These are phyloP conservation scores for Trypanosoma lewisi DNA, from an alignment of 208 protist species.

Conservation along the genomic window DNA sequence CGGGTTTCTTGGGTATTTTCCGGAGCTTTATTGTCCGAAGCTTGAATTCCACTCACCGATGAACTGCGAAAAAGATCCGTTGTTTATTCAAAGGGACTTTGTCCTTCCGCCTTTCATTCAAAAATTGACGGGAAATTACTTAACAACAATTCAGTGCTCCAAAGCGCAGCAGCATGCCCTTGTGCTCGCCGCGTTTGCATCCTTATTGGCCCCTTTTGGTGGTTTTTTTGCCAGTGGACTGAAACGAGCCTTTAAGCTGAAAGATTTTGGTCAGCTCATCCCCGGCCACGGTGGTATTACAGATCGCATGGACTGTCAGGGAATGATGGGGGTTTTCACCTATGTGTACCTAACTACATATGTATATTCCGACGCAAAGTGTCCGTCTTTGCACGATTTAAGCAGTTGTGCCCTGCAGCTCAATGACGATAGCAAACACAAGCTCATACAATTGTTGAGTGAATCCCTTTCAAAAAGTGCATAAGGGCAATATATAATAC, in stretches of 20 bases:
- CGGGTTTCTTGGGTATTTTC: slow-evolving; percentile 84
- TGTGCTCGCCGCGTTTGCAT: slow-evolving; percentile 95
- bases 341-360: slow-evolving; percentile 84
- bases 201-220: slow-evolving; percentile 96
- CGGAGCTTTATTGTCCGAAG: slow-evolving; percentile 86
- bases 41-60: slow-evolving; percentile 53
- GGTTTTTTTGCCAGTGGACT: slow-evolving; percentile 98
- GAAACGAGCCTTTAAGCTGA: slow-evolving; percentile 97
- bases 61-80: slow-evolving; percentile 62
- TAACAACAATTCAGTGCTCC: slow-evolving; percentile 53
- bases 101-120: slow-evolving; percentile 55
- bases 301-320: slow-evolving; percentile 98
- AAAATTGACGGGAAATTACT: slow-evolving; percentile 38
- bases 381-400: slow-evolving; percentile 44
- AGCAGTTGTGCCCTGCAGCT: slow-evolving; percentile 53
- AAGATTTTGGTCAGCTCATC: slow-evolving; percentile 98
- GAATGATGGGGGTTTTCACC: slow-evolving; percentile 94
- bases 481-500: neutral
- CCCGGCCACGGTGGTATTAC: slow-evolving; percentile 98
- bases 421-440: slow-evolving; percentile 28
- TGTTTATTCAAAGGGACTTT: slow-evolving; percentile 74
- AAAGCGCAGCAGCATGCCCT: slow-evolving; percentile 92
- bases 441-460: slow-evolving; percentile 42
- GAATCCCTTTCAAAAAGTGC: slow-evolving; percentile 17
- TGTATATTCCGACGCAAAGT: slow-evolving; percentile 54